A percentile compares a stretch with the other conserved stretches of the same genome.
Evolutionary conservation across 1,284 basidiomycete genomes (phyloP).

Genomic region (Papiliotrema fonsecae): DNA sequence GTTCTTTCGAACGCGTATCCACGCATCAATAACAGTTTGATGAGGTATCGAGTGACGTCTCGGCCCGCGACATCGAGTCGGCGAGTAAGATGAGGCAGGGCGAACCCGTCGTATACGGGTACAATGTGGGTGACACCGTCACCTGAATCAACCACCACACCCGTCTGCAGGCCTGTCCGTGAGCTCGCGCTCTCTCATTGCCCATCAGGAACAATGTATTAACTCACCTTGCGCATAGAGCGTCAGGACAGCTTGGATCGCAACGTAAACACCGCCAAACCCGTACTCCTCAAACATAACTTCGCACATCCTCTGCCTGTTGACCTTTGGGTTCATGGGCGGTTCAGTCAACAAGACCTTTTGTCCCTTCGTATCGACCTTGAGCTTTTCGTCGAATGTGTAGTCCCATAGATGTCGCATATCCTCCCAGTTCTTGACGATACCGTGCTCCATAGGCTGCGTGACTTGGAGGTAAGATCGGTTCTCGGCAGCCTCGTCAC

Average conservation of each 20-base stretch:
- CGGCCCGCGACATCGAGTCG: conserved; percentile 95
- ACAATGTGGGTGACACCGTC: conserved; percentile 99
- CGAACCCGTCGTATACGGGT: conserved; percentile 94
- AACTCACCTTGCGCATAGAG: conserved; percentile 90
- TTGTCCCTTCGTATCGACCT: conserved; percentile 76
- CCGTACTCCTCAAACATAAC: conserved; percentile 99
- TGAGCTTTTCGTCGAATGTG: conserved; percentile 93
- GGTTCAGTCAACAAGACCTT: conserved; percentile 97
- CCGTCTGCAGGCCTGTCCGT: conserved; percentile 81
- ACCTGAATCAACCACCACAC: conserved; percentile 97
- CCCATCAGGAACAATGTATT: background rate
- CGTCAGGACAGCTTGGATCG: conserved; percentile 97
- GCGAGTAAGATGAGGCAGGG: conserved; percentile 88
- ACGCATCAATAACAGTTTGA: conserved; percentile 96
- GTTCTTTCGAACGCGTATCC: conserved; percentile 99
- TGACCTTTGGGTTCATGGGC: conserved; percentile 97
- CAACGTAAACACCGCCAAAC: conserved; percentile 92
- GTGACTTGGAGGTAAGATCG: conserved; percentile 94
- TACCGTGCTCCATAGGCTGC: conserved; percentile 99
- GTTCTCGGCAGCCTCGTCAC: conserved; percentile 89
- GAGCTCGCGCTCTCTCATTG: background rate
- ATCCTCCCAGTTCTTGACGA: conserved; percentile 98
- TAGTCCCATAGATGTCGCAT: conserved; percentile 99
- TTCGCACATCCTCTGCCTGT: conserved; percentile 90
- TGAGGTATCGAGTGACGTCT: conserved; percentile 96